Base-by-base conservation (phyloP, 2,329 filamentous ascomycete genomes). In the Cylindrodendrum hubeiense region DNA sequence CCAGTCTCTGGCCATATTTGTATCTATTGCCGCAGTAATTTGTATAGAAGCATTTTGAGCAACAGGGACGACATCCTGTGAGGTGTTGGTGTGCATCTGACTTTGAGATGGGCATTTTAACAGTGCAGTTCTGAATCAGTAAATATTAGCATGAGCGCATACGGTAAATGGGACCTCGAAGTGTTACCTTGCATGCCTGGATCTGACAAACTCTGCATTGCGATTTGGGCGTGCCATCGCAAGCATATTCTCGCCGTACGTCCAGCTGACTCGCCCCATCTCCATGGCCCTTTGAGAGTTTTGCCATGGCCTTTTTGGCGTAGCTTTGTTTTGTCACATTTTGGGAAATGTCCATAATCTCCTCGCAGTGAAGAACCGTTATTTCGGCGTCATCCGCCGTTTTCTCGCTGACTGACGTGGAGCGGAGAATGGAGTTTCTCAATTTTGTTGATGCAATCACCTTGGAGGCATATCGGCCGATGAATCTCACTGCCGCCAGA, bases 111-210 rank as follows among this genome's bases (percentile, higher is more conserved):
- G 10, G 33, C 3, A 13, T 10, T 9, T 34, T 12, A 12, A 4
- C 15, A 13, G 10, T 34, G 33, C 33, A 34, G 10, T 9, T 34
- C 33, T 34, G 33, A n/a, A n/a, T n/a, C n/a, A n/a, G n/a, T n/a
- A n/a, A n/a, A n/a, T 34, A 34, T 34, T 34, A 13, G 15, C 15
- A 9, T 10, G 33, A 12, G 10, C 3, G 33, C 33, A 5, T 34
- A 13, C 4, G 3, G 15, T 3, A 13, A n/a, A 10, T 34, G 8
- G 15, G 13, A 10, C 19, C n/a, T 21, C 33, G n/a, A n/a, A n/a
- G n/a, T n/a, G n/a, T 43, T 21, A 60, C 56, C 33, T 37, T 28
- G 46, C 56, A 60, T n/a, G 51, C 30, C 24, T 60, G 56, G 7
- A 15, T 41, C 15, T 43, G 10, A 22, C 56, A 60, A 19, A 60